Conservation (phyloP, 495 filamentous ascomycete species). For the Penicillium crystallinum region DNA sequence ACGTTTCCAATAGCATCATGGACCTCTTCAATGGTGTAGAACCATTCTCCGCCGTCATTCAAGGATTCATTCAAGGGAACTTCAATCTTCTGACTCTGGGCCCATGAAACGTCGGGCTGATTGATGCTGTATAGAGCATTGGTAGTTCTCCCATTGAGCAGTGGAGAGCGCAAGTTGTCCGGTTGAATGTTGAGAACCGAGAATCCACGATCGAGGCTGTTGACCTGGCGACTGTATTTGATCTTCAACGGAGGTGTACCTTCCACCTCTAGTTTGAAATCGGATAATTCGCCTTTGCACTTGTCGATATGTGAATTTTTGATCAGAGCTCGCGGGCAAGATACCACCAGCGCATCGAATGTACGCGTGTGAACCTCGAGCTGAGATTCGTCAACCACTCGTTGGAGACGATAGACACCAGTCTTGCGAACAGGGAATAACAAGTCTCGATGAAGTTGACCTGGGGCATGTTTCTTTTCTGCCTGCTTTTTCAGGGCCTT, state of each 20-base stretch:
- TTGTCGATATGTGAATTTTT: conserved; percentile 57
- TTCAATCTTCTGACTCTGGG: conserved; percentile 62
- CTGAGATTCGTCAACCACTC: conserved; percentile 86
- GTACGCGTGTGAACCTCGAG: conserved; percentile 75
- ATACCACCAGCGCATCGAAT: conserved; percentile 73
- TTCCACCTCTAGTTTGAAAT: conserved; percentile 73
- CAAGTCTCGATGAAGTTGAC: conserved; percentile 49
- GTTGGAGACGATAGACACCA: conserved; percentile 77
- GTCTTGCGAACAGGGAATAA: conserved; percentile 68
- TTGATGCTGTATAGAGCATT: conserved; percentile 49
- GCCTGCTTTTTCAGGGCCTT: conserved; percentile 60
- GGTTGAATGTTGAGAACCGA: conserved; percentile 89
- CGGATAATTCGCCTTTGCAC: conserved; percentile 81
- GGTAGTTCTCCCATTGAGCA: conserved; percentile 52
- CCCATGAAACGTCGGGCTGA: conserved; percentile 68
- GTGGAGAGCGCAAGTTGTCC: conserved; percentile 74
- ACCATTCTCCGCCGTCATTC: conserved; percentile 69
- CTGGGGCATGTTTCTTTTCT: conserved; percentile 42
- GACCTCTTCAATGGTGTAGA: conserved; percentile 86
- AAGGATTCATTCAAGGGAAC: conserved; percentile 88
- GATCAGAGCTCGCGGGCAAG: conserved; percentile 74
- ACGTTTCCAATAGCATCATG: conserved; percentile 84
- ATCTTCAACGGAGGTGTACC: conserved; percentile 90
- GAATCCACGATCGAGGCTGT: conserved; percentile 65
- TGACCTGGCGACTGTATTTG: conserved; percentile 80